Base-by-base conservation (phyloP, 306 rosid species). In the Argentina anserina region DNA sequence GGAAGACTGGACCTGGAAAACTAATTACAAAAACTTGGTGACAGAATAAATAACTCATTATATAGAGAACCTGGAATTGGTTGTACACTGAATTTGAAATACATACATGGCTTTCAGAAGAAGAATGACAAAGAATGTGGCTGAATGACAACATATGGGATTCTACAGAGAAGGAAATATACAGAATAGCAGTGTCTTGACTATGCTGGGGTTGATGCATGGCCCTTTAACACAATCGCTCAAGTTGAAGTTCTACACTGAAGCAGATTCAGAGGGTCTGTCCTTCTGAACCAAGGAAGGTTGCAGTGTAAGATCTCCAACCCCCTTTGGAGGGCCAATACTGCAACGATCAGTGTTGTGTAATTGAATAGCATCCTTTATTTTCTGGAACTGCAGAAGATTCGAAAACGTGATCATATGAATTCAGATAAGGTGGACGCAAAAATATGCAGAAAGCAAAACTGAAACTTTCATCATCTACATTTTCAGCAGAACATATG, bases 331-430 rank as follows among this genome's bases (percentile, higher is more conserved):
- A 33, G 97, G 96, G 70, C 99, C 99, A 52, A 95, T 95, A 87
- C 97, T 95, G 96, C 97, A 92, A 49, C 99, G 88, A 73, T 87
- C 97, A 23, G 99, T 95, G 87, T 84, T 95, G 84, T 95, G 99
- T 56, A 69, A 84, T 84, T 69, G 49, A 52, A 95, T 87, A 58
- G 99, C 97, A 56, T 95, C 99, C 87, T 92, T 95, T 81, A 95
- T 83, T 80, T 88, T 95, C 86, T 95, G 99, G 80, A 95, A 90
- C 99, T 95, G 97, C 69, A 78, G 2, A 67, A 1, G 53, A 9
- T 63, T 37, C 28, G 58, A 20, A 50, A 52, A 72, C 73, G 74
- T 59, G 53, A 56, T n/a, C 45, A 49, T 47, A 70, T 76, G 60
- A 28, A 68, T 49, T 73, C 29, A 58, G 74, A 74, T 28, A 55